A percentile compares a stretch with the other conserved stretches of the same genome.
Conservation (phyloP, 441 rosid species). For the Populus hybrid region DNA sequence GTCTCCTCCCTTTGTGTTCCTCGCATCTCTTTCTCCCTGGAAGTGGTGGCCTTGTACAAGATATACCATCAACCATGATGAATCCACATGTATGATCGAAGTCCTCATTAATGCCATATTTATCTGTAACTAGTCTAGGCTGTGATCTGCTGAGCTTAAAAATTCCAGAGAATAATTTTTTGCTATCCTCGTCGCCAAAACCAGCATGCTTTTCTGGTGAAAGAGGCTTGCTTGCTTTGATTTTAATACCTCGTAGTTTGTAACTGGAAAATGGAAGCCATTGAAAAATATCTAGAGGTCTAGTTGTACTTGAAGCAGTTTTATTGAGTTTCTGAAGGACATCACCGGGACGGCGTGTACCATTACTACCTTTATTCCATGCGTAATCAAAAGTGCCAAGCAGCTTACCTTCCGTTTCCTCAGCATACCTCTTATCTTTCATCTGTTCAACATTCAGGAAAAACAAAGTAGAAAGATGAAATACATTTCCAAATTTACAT, state of each 20-base stretch:
- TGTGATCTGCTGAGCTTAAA: constrained; percentile 46
- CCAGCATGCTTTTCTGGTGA: constrained; percentile 13
- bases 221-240: constrained; percentile 31
- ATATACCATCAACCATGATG: constrained; percentile 40
- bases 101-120: constrained; percentile 20
- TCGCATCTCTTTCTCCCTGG: constrained; percentile 63
- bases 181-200: constrained; percentile 31
- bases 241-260: constrained; percentile 42
- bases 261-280: constrained; percentile 35
- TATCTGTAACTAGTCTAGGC: constrained; percentile 49
- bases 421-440: constrained; percentile 58
- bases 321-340: constrained; percentile 40
- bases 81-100: constrained; percentile 45
- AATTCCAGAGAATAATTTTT: constrained; percentile 27
- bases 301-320: constrained; percentile 25
- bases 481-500: not conserved
- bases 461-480: not conserved
- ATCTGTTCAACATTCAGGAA: constrained; percentile 39
- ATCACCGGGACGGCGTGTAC: constrained; percentile 54
- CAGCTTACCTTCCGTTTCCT: constrained; percentile 51
- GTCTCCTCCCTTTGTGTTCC: constrained; percentile 58
- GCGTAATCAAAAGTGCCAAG: constrained; percentile 74
- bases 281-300: constrained; percentile 31
- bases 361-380: constrained; percentile 84
- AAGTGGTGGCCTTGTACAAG: constrained; percentile 44